Percentiles rank a stretch among this genome's conserved stretches.
Evolutionary conservation across 495 filamentous ascomycete genomes (phyloP).

Genomic region (Ascobolus immersus): DNA sequence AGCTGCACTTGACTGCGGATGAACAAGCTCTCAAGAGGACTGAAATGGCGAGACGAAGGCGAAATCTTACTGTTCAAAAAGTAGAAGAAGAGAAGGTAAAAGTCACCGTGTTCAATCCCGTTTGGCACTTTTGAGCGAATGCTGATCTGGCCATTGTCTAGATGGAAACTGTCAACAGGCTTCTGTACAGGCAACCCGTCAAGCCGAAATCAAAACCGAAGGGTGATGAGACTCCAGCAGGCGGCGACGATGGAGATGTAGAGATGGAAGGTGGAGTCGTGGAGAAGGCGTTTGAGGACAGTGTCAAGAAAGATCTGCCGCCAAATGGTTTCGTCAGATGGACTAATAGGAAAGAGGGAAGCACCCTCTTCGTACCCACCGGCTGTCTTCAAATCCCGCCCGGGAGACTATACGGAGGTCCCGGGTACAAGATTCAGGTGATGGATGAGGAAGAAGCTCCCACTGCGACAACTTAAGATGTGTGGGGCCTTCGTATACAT

Average conservation of each 20-base stretch:
- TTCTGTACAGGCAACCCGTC: slow-evolving; percentile 83
- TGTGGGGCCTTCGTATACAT: too few relatives aligned
- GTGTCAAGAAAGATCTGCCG: slow-evolving; percentile 14
- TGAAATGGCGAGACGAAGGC: slow-evolving; percentile 84
- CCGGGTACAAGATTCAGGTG: slow-evolving; percentile 9
- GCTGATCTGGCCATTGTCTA: slow-evolving; percentile 12
- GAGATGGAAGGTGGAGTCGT: slow-evolving; percentile 19
- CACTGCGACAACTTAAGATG: too few relatives aligned
- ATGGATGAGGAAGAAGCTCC: slow-evolving; percentile 12
- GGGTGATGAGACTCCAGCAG: slow-evolving; percentile 19
- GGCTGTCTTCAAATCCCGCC: slow-evolving; percentile 52
- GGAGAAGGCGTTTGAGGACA: slow-evolving; percentile 28
- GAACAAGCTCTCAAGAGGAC: slow-evolving; percentile 84
- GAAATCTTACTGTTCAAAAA: slow-evolving; percentile 92
- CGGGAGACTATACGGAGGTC: slow-evolving; percentile 31
- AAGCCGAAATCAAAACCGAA: slow-evolving; percentile 38
- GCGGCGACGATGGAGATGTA: slow-evolving; percentile 29
- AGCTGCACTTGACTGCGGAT: slow-evolving; percentile 78
- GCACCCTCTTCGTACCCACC: slow-evolving; percentile 44
- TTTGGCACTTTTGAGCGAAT: not conserved
- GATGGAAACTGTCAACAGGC: slow-evolving; percentile 97
- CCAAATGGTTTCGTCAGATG: slow-evolving; percentile 43
- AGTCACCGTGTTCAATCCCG: not conserved
- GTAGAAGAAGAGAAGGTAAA: slow-evolving; percentile 93
- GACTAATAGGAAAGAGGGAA: slow-evolving; percentile 47